Percentiles rank a stretch among this genome's conserved stretches.
These are phyloP conservation scores for Pseudogymnoascus sp. DNA, from an alignment of 2,329 filamentous ascomycete genomes.

Conservation along the genomic window DNA sequence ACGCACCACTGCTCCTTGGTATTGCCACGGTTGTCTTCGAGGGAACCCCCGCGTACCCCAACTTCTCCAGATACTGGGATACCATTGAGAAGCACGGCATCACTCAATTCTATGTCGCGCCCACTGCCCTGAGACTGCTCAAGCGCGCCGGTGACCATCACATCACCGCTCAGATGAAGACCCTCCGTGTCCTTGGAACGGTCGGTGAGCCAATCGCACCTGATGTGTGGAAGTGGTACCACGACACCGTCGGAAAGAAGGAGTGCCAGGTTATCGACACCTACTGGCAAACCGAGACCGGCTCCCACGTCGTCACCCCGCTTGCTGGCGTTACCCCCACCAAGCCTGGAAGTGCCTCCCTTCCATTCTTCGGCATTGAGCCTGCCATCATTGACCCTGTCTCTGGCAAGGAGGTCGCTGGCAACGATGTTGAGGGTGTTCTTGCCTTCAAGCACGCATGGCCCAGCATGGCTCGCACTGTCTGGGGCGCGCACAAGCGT, in stretches of 20 bases:
- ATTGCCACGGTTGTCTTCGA: constrained; percentile 95
- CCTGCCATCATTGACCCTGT: constrained; percentile 96
- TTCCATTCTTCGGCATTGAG: constrained; percentile 98
- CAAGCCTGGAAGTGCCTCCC: constrained; percentile 89
- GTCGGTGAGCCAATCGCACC: constrained; percentile 96
- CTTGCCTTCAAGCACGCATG: constrained; percentile 95
- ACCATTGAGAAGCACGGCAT: constrained; percentile 92
- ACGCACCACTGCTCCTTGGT: constrained; percentile 86
- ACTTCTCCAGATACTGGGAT: constrained; percentile 98
- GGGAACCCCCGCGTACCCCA: constrained; percentile 92
- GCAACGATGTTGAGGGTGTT: constrained; percentile 96
- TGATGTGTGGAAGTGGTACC: constrained; percentile 99
- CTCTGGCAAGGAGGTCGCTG: constrained; percentile 83
- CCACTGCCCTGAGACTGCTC: constrained; percentile 82
- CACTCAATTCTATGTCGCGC: constrained; percentile 97
- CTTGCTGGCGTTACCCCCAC: constrained; percentile 89
- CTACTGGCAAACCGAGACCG: constrained; percentile 99
- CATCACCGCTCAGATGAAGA: constrained; percentile 81
- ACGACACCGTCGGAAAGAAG: constrained; percentile 86
- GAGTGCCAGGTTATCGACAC: constrained; percentile 92
- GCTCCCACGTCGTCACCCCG: constrained; percentile 90
- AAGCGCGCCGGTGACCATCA: constrained; percentile 94
- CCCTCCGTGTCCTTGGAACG: constrained; percentile 81
- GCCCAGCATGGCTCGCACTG: constrained; percentile 97
- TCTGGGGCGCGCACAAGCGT: constrained; percentile 94